Conservation (phyloP, 2,329 filamentous ascomycete genomes). For the Beauveria scarabaeidicola region DNA sequence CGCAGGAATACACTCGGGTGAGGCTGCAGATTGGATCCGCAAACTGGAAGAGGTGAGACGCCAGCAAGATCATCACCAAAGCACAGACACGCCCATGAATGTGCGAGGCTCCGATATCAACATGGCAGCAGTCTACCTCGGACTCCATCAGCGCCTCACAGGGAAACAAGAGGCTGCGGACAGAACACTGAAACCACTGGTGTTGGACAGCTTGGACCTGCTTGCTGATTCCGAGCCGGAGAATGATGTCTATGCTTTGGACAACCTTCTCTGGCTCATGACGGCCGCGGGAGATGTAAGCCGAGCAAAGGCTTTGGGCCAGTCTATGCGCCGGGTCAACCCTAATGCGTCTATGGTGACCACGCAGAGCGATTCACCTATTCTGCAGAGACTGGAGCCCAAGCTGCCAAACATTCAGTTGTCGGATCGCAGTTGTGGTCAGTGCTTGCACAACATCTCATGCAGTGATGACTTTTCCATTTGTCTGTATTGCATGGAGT, state of each 20-base stretch:
- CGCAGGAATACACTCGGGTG: constrained; percentile 19
- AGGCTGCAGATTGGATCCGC: constrained; percentile 24
- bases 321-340: constrained; percentile 31
- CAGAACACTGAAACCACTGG: constrained; percentile 23
- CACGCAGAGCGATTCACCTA: constrained; percentile 22
- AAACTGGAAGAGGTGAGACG: constrained; percentile 28
- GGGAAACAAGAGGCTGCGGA: constrained; percentile 21
- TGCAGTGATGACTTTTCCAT: constrained; percentile 25
- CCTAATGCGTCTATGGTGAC: constrained; percentile 19
- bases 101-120: constrained; percentile 35
- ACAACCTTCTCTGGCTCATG: constrained; percentile 32
- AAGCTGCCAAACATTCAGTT: constrained; percentile 29
- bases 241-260: constrained; percentile 33
- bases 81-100: constrained; percentile 30
- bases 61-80: constrained; percentile 30
- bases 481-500: constrained; percentile 31
- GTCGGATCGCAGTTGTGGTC: constrained; percentile 27
- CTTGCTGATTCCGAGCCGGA: constrained; percentile 32
- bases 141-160: constrained; percentile 28
- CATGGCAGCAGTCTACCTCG: constrained; percentile 31
- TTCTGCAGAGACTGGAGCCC: constrained; percentile 23
- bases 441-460: constrained; percentile 29
- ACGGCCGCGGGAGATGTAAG: constrained; percentile 29
- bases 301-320: constrained; percentile 28
- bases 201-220: constrained; percentile 30